A percentile compares a stretch with the other conserved stretches of the same genome.
Conservation (phyloP, 176 grass and related monocot species). For the Ampelocalamus luodianensis region DNA sequence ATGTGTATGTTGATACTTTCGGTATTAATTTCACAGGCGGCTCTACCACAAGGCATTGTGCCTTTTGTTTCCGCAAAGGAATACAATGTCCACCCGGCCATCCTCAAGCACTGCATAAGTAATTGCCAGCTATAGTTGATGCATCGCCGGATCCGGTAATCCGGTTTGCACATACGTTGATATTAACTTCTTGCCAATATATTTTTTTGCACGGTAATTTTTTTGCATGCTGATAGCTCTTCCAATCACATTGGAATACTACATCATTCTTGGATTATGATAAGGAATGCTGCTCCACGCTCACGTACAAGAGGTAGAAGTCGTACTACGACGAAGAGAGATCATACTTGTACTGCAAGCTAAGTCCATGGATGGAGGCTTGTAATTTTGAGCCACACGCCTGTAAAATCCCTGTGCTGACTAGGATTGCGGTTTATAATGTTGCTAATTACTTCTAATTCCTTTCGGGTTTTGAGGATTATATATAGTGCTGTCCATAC, state of each 20-base stretch:
- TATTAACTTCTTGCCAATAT: background rate
- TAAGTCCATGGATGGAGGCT: constrained; percentile 12
- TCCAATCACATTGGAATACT: constrained; percentile 79
- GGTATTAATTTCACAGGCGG: constrained; percentile 60
- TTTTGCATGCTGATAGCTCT: constrained; percentile 92
- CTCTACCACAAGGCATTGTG: constrained; percentile 94
- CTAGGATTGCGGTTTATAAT: constrained; percentile 21
- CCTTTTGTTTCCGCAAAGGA: constrained; percentile 97
- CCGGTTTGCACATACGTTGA: background rate
- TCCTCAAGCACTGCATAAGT: constrained; percentile 88
- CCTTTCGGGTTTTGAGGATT: background rate
- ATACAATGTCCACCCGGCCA: constrained; percentile 85
- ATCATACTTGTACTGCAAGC: background rate
- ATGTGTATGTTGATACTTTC: background rate
- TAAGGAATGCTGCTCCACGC: constrained; percentile 4
- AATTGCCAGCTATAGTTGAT: background rate
- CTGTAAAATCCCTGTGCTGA: constrained; percentile 6
- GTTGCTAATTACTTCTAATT: constrained; percentile 25
- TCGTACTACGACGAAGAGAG: background rate
- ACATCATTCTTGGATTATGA: constrained; percentile 74
- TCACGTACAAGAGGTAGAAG: constrained; percentile 21
- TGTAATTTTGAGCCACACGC: constrained; percentile 41
- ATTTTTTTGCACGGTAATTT: constrained; percentile 75
- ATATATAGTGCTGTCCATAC: background rate
- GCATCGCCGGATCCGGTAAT: background rate